Evolutionary conservation across 129 eudicot genomes (phyloP), one percentile per base, ranked within the genome.

Genomic region (Tagetes erecta): DNA sequence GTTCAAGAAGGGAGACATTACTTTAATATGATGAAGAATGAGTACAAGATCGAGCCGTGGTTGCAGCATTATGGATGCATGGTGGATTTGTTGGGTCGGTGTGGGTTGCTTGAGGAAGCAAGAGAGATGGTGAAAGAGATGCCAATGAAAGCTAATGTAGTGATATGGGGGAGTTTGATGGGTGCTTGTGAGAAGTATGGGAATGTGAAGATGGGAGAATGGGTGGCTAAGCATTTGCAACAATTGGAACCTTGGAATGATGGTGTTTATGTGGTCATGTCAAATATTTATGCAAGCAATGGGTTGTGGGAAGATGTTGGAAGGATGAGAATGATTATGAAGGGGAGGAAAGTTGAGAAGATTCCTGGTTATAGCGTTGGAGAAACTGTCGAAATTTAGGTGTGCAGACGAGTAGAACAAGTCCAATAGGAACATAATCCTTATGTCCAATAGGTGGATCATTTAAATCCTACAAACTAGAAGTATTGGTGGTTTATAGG

Each of bases 181-280:
- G 96, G 95, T 35, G 98, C 89, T 27, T 86, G 98, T 86, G 97
- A 93, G 85, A 90, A 85, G 74, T 73, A 84, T 82, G 93, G 84
- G 71, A 71, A 90, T 88, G 96, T 90, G 73, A 68, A 90, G 40
- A 86, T 93, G 83, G 98, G 91, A 14, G 91, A 90, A 67, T 86
- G 86, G 91, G 98, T 87, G 38, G 91, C 84, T 14, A 71, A 83
- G 74, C 90, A 90, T 73, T 83, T 90, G 79, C 59, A 65, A 31
- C 85, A 90, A 84, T 33, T 93, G 79, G 98, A 93, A 67, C 97
- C 98, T 11, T 85, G 87, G 92, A 90, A 86, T 75, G 95, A 90
- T 63, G 98, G 98, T 60, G 95, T 84, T 58, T 90, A 82, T 86
- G 97, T 90, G 34, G 95, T 81, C 8, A 76, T 93, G 83, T 90